A percentile compares a stretch with the other conserved stretches of the same genome.
Conservation (phyloP, 345 rosid species). For the Arabidopsis thaliana region TAIR10.1 NC_003076.8:15036001-15036500, state of each 20-base stretch:
- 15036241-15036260: slow-evolving; percentile 28
- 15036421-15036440: slow-evolving; percentile 61
- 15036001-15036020: slow-evolving; percentile 22
- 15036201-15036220: slow-evolving; percentile 30
- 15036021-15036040: slow-evolving; percentile 36
- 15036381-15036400: slow-evolving; percentile 54
- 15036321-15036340: slow-evolving; percentile 49
- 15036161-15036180: not conserved
- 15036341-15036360: slow-evolving; percentile 46
- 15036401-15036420: slow-evolving; percentile 65
- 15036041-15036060: slow-evolving; percentile 31
- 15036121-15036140: not conserved
- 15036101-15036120: not conserved
- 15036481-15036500: slow-evolving; percentile 27
- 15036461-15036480: not conserved
- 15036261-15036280: slow-evolving; percentile 48
- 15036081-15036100: not conserved
- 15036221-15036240: slow-evolving; percentile 30
- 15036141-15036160: not conserved
- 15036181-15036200: slow-evolving; percentile 20
- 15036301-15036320: slow-evolving; percentile 56
- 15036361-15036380: slow-evolving; percentile 35
- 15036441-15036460: slow-evolving; percentile 10
- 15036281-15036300: slow-evolving; percentile 24
- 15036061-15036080: slow-evolving; percentile 27